A percentile compares a stretch with the other conserved stretches of the same genome.
phyloP scores from a whole-genome alignment of 2,329 filamentous ascomycete genomes.

The Penicillium concentricum region DNA sequence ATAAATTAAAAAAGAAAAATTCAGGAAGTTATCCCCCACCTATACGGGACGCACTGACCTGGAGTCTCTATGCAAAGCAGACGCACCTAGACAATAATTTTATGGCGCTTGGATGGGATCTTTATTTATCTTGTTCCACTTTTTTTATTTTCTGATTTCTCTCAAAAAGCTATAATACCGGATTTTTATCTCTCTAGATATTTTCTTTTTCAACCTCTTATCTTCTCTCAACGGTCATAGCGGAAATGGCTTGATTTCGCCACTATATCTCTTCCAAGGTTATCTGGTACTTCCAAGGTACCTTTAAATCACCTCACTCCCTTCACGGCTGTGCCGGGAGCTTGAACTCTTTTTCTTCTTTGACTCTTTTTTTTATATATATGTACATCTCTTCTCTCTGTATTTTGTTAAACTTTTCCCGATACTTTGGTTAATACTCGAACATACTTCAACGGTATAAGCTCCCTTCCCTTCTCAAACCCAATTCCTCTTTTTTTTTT shows the following conservation, averaged over 20 bases:
- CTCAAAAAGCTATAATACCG: conserved; percentile 4
- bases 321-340: conserved; percentile 3
- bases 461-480: neutral
- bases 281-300: neutral
- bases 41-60: conserved; percentile 26
- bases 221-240: conserved; percentile 8
- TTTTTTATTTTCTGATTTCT: neutral
- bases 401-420: neutral
- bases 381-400: conserved; percentile 6
- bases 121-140: conserved; percentile 1
- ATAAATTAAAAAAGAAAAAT: neutral
- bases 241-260: conserved; percentile 9
- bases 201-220: conserved; percentile 6
- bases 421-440: neutral
- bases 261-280: conserved; percentile 7
- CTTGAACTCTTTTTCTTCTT: neutral
- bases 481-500: conserved; percentile 15
- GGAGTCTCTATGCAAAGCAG: conserved; percentile 17
- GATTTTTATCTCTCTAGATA: neutral
- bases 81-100: conserved; percentile 13
- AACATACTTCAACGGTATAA: conserved; percentile 7
- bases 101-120: neutral
- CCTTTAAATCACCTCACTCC: conserved; percentile 1
- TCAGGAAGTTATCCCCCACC: neutral
- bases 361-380: neutral